These are phyloP conservation scores for Geotrichum bryndzae DNA, from an alignment of 1,139 yeast species.

Conservation along the genomic window DNA sequence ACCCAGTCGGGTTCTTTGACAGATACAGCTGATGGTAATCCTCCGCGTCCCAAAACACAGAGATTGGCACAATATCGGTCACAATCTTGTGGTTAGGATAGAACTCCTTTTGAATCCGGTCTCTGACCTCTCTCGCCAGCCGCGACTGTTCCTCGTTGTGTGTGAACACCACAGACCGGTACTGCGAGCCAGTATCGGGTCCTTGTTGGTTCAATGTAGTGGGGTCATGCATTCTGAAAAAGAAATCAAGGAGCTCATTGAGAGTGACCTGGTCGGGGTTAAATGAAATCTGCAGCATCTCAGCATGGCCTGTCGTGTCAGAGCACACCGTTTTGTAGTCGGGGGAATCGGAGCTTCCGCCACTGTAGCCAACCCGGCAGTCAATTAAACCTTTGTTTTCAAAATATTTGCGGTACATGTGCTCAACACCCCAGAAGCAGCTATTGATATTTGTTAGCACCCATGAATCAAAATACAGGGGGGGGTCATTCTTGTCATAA, in stretches of 20 bases:
- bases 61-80: constrained; percentile 64
- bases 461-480: not conserved
- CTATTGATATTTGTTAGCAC: not conserved
- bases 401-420: constrained; percentile 66
- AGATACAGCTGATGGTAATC: constrained; percentile 84
- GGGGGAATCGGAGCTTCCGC: constrained; percentile 57
- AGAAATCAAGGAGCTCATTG: constrained; percentile 67
- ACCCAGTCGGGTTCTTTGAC: constrained; percentile 72
- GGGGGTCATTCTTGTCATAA: not conserved
- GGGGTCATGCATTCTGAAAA: constrained; percentile 87
- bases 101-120: constrained; percentile 51
- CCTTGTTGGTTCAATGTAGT: constrained; percentile 61
- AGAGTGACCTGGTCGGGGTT: constrained; percentile 60
- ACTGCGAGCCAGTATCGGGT: constrained; percentile 77
- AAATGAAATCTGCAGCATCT: constrained; percentile 73
- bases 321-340: constrained; percentile 70
- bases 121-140: constrained; percentile 40
- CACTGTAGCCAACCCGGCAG: constrained; percentile 83
- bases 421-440: constrained; percentile 44
- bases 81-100: constrained; percentile 47
- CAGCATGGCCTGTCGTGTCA: constrained; percentile 60
- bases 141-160: constrained; percentile 47
- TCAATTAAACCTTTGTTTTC: constrained; percentile 60
- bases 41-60: constrained; percentile 83
- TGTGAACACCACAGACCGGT: constrained; percentile 69